Base-by-base conservation (phyloP, 805 yeast genomes). In the Pichia phayaonensis region DNA sequence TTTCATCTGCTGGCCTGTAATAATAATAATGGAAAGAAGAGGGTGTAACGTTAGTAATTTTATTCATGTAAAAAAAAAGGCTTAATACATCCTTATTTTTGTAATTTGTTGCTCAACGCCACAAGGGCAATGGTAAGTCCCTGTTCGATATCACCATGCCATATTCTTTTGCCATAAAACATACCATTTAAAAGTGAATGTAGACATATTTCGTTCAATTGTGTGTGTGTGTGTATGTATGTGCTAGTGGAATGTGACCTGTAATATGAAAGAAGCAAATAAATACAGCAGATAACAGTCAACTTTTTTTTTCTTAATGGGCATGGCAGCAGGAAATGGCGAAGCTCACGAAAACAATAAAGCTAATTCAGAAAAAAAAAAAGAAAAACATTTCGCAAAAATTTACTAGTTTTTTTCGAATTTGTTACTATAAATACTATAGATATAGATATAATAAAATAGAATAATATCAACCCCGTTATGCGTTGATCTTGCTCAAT, bases 1-100 rank as follows among this genome's bases (percentile, higher is more conserved):
- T 47, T 4, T 39, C 44, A 21, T 47, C 71, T 13, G 67, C 47
- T 15, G 69, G 68, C 69, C 70, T 66, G 41, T 29, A 48, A 8
- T 7, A n/a, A 42, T 10, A 26, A 16, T 3, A 23, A 24, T n/a
- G 8, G 8, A 24, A 24, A 24, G 27, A 24, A 24, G 27, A 24
- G 8, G n/a, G n/a, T n/a, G n/a, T n/a, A n/a, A n/a, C n/a, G 47
- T 45, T 45, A 45, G 47, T 45, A 45, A 36, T 29, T 34, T 34
- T 34, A n/a, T 34, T 16, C 38, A 3, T 16, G n/a, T n/a, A n/a
- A n/a, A n/a, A n/a, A n/a, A n/a, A n/a, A n/a, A n/a, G n/a, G n/a
- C n/a, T n/a, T n/a, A n/a, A n/a, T n/a, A n/a, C n/a, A n/a, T n/a
- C n/a, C n/a, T n/a, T n/a, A n/a, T n/a, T n/a, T n/a, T n/a, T n/a